A percentile compares a stretch with the other conserved stretches of the same genome.
Evolutionary conservation across 768 basidiomycete species (phyloP).

Genomic region (Galerina marginata): DNA sequence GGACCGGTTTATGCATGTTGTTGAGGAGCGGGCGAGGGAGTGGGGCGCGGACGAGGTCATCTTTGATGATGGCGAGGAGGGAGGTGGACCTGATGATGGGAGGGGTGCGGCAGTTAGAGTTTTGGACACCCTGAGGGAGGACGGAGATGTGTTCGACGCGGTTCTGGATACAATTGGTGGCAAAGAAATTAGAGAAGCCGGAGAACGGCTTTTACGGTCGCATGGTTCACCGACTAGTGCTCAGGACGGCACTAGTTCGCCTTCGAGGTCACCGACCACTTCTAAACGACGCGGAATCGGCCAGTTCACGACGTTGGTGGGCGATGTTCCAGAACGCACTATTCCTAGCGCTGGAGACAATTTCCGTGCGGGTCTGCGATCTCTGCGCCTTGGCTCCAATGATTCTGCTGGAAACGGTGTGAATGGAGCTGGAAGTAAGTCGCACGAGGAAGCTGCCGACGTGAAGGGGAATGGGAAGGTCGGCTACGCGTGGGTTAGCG

Average conservation of each 20-base stretch:
- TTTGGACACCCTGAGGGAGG: constrained; percentile 53
- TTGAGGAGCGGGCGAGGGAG: constrained; percentile 59
- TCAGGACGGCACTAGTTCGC: background rate
- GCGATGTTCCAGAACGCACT: constrained; percentile 66
- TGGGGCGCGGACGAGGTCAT: constrained; percentile 85
- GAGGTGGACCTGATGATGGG: constrained; percentile 41
- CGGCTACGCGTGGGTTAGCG: constrained; percentile 83
- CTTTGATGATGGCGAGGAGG: constrained; percentile 59
- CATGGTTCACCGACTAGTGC: constrained; percentile 18
- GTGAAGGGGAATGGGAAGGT: constrained; percentile 47
- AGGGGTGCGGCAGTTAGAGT: constrained; percentile 55
- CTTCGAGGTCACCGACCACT: background rate
- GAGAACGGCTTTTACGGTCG: constrained; percentile 61
- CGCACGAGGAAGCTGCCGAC: constrained; percentile 9
- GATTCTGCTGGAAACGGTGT: constrained; percentile 25
- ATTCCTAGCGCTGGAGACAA: constrained; percentile 76
- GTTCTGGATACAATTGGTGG: constrained; percentile 88
- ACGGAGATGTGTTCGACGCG: constrained; percentile 73
- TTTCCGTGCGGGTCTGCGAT: constrained; percentile 74
- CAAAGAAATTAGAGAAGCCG: constrained; percentile 76
- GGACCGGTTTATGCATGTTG: constrained; percentile 44
- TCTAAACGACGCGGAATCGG: constrained; percentile 28
- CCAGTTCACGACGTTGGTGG: constrained; percentile 84
- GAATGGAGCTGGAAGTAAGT: constrained; percentile 10
- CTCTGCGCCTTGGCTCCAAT: constrained; percentile 41